Percentiles rank a stretch among this genome's conserved stretches.
Evolutionary conservation across 805 yeast genomes (phyloP).

Genomic region (Peterozyma toletana): DNA sequence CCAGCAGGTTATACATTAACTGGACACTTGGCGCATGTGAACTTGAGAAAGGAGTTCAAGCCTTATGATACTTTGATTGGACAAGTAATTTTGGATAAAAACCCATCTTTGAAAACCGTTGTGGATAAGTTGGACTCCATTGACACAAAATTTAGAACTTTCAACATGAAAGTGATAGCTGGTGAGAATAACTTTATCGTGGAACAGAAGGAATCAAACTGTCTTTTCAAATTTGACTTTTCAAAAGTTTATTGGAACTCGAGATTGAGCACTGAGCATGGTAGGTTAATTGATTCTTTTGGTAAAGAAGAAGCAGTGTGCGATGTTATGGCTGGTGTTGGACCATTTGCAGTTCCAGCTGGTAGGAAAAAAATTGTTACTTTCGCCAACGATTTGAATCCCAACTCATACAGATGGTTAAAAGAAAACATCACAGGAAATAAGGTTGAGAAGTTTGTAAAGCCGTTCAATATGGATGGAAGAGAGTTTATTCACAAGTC

Average conservation of each 20-base stretch:
- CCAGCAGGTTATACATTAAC: slow-evolving; percentile 91
- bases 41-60: slow-evolving; percentile 74
- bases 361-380: slow-evolving; percentile 77
- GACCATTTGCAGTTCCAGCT: slow-evolving; percentile 96
- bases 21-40: slow-evolving; percentile 94
- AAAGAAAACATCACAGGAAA: slow-evolving; percentile 56
- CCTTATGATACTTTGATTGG: slow-evolving; percentile 82
- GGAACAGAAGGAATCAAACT: slow-evolving; percentile 81
- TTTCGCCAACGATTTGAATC: slow-evolving; percentile 90
- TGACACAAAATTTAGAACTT: slow-evolving; percentile 83
- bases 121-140: slow-evolving; percentile 88
- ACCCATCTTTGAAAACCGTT: slow-evolving; percentile 74
- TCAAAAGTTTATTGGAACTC: slow-evolving; percentile 97
- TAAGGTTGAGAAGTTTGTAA: slow-evolving; percentile 52
- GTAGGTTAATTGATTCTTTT: slow-evolving; percentile 52
- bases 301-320: slow-evolving; percentile 74
- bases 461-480: slow-evolving; percentile 72
- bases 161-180: slow-evolving; percentile 89
- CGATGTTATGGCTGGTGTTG: slow-evolving; percentile 98
- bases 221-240: slow-evolving; percentile 82
- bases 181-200: slow-evolving; percentile 74
- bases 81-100: slow-evolving; percentile 83
- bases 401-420: slow-evolving; percentile 72
- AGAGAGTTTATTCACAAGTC: slow-evolving; percentile 67
- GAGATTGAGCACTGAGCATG: slow-evolving; percentile 89